A percentile compares a stretch with the other conserved stretches of the same genome.
Conservation (phyloP, 176 grass and related monocot species). For the Oryza longistaminata region DNA sequence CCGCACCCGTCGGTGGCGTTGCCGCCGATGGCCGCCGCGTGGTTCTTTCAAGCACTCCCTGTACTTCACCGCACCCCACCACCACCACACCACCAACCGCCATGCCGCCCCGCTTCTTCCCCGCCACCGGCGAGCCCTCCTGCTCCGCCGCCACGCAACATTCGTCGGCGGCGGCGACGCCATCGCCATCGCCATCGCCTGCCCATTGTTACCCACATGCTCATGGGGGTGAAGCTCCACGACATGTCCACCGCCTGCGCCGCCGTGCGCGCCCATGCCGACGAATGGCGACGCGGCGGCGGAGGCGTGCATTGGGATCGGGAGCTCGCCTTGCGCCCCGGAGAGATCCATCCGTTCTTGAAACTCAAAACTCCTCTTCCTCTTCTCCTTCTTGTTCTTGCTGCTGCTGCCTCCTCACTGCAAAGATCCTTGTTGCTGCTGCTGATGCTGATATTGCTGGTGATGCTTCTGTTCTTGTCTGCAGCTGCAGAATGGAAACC, state of each 20-base stretch:
- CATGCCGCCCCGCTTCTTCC: slow-evolving; percentile 30
- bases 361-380: background rate
- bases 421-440: slow-evolving; percentile 42
- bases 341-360: slow-evolving; percentile 71
- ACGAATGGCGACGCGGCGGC: slow-evolving; percentile 49
- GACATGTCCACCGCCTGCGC: slow-evolving; percentile 35
- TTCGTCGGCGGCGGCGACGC: slow-evolving; percentile 28
- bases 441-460: background rate
- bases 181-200: slow-evolving; percentile 2
- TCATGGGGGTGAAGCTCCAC: slow-evolving; percentile 39
- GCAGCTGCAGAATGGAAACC: slow-evolving; percentile 55
- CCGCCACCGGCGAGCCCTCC: slow-evolving; percentile 11
- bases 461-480: slow-evolving; percentile 43
- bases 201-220: slow-evolving; percentile 16
- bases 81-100: background rate
- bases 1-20: slow-evolving; percentile 90
- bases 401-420: slow-evolving; percentile 27
- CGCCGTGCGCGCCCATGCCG: background rate
- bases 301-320: slow-evolving; percentile 82
- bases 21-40: slow-evolving; percentile 84
- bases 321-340: slow-evolving; percentile 70
- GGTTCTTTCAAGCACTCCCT: slow-evolving; percentile 96
- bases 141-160: background rate
- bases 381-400: background rate
- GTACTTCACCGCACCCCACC: slow-evolving; percentile 47